Evolutionary conservation across 371 early-diverging fungal species (phyloP).

Genomic region (Aphelidium insulamus): DNA sequence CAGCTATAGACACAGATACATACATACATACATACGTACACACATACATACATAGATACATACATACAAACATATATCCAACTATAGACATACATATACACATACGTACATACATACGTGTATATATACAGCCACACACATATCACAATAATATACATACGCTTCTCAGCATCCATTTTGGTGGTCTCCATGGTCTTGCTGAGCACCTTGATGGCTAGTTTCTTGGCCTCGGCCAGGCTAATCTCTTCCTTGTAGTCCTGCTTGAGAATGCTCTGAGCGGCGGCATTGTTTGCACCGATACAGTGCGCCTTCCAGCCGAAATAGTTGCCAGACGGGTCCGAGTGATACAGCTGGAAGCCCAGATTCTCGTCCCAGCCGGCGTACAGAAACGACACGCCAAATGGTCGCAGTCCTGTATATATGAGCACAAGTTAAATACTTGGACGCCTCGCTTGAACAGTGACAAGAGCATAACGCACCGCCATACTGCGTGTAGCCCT

Average conservation of each 20-base stretch:
- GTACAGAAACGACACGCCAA: constrained; percentile 95
- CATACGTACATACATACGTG: no score
- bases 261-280: constrained; percentile 76
- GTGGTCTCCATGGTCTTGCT: constrained; percentile 90
- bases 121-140: not conserved
- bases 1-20: no score
- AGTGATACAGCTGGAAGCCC: constrained; percentile 92
- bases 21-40: no score
- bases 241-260: constrained; percentile 82
- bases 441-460: not conserved
- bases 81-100: no score
- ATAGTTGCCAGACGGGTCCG: constrained; percentile 98
- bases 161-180: constrained; percentile 64
- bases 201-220: constrained; percentile 71
- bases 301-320: constrained; percentile 96
- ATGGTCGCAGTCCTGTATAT: constrained; percentile 71
- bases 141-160: constrained; percentile 20
- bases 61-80: no score
- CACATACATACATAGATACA: no score
- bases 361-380: constrained; percentile 77
- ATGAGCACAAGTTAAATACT: not conserved
- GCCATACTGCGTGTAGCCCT: constrained; percentile 96
- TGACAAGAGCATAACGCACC: constrained; percentile 16
- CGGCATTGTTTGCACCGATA: constrained; percentile 84
- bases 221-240: constrained; percentile 65